Conservation (phyloP, 768 basidiomycete genomes). For the Pulveroboletus sp. region DNA sequence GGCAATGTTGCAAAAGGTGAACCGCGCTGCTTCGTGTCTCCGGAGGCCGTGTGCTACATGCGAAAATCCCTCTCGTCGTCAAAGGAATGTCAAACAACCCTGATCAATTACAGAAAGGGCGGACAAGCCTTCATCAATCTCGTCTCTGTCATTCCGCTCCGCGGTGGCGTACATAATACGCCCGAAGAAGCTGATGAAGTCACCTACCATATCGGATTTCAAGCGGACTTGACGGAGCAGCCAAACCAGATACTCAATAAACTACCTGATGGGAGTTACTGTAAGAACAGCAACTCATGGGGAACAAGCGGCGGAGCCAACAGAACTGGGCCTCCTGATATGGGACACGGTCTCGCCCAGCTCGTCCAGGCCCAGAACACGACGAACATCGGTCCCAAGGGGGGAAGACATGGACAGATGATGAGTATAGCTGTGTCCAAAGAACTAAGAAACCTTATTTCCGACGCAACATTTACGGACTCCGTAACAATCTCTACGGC, state of each 20-base stretch:
- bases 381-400: conserved; percentile 20
- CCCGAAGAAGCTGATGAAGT: conserved; percentile 62
- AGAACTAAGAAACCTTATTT: conserved; percentile 46
- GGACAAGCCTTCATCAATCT: conserved; percentile 88
- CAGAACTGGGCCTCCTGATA: background rate
- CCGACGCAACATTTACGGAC: conserved; percentile 42
- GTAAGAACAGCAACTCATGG: conserved; percentile 51
- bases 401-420: conserved; percentile 23
- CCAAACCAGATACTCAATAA: conserved; percentile 79
- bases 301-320: background rate
- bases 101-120: conserved; percentile 86
- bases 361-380: conserved; percentile 15
- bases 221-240: conserved; percentile 87
- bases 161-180: conserved; percentile 47
- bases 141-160: conserved; percentile 84
- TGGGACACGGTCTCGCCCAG: conserved; percentile 6
- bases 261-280: conserved; percentile 72
- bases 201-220: conserved; percentile 90
- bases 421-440: conserved; percentile 43
- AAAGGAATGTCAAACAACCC: conserved; percentile 84
- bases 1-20: conserved; percentile 50
- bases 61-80: conserved; percentile 60
- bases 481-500: conserved; percentile 43
- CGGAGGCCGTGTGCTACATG: conserved; percentile 61
- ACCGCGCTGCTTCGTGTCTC: conserved; percentile 56